Conservation (phyloP, 495 filamentous ascomycete genomes). For the Amniculicola lignicola region DNA sequence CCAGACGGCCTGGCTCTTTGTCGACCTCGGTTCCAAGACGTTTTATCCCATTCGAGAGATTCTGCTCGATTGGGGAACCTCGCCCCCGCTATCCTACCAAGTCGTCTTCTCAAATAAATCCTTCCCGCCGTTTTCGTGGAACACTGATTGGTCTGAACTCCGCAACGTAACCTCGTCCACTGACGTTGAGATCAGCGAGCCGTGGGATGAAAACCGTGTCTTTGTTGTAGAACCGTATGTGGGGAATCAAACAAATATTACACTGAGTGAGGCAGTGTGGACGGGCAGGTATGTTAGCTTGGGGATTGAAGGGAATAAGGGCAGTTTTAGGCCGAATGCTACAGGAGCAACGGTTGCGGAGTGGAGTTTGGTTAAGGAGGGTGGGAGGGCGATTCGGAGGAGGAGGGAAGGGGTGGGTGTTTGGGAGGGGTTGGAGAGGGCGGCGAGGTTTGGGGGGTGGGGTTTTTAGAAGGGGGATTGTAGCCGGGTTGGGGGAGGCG, state of each 20-base stretch:
- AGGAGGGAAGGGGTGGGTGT: not conserved
- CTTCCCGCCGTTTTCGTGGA: not conserved
- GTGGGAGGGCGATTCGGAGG: slow-evolving; percentile 1
- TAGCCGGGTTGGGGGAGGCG: no score
- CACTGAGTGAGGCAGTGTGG: slow-evolving; percentile 34
- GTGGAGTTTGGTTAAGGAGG: slow-evolving; percentile 57
- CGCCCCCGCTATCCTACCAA: slow-evolving; percentile 55
- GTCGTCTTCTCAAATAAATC: slow-evolving; percentile 54
- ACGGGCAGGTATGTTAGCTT: slow-evolving; percentile 45
- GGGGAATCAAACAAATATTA: slow-evolving; percentile 42
- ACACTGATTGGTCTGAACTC: not conserved
- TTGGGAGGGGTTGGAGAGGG: not conserved
- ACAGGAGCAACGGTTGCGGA: slow-evolving; percentile 70
- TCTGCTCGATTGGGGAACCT: slow-evolving; percentile 64
- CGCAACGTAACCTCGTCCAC: slow-evolving; percentile 27
- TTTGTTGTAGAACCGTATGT: slow-evolving; percentile 40
- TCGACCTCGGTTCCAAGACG: slow-evolving; percentile 42
- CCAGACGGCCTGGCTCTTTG: slow-evolving; percentile 48
- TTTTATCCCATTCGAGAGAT: slow-evolving; percentile 51
- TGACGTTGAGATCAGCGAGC: slow-evolving; percentile 33
- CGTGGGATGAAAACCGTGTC: slow-evolving; percentile 23
- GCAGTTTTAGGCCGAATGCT: slow-evolving; percentile 42
- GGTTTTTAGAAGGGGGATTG: not conserved
- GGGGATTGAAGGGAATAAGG: slow-evolving; percentile 48
- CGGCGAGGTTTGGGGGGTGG: not conserved